Evolutionary conservation across 306 rosid species (phyloP).

Genomic region (Senna tora): DNA sequence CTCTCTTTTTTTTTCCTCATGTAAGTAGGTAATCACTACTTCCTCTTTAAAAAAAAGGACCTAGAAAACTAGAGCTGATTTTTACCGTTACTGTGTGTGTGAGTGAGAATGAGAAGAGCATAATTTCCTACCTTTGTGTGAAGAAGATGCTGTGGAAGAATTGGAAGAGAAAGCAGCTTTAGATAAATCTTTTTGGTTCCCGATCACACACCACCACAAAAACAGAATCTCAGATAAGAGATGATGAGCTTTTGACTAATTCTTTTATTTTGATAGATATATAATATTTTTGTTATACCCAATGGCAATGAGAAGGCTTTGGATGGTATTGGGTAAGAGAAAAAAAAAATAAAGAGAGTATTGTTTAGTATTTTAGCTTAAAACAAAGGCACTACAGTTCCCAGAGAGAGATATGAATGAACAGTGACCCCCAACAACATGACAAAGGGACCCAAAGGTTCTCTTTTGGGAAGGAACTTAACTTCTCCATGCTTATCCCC

Average conservation of each 20-base stretch:
- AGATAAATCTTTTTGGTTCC: slow-evolving; percentile 58
- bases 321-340: background rate
- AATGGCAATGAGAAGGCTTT: slow-evolving; percentile 39
- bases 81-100: background rate
- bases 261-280: no score
- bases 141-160: slow-evolving; percentile 74
- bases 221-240: slow-evolving; percentile 85
- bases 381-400: background rate
- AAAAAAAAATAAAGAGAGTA: background rate
- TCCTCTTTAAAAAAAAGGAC: background rate
- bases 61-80: background rate
- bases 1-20: background rate
- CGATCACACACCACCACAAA: slow-evolving; percentile 73
- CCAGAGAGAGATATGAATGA: background rate
- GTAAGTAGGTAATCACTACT: background rate
- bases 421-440: slow-evolving; percentile 52
- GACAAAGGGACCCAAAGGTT: slow-evolving; percentile 70
- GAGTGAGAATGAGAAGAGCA: slow-evolving; percentile 1
- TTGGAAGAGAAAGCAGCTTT: slow-evolving; percentile 70
- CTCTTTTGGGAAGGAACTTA: slow-evolving; percentile 60
- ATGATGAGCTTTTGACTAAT: slow-evolving; percentile 71
- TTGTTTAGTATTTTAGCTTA: background rate
- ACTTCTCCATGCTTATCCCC: slow-evolving; percentile 76
- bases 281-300: slow-evolving; percentile 27
- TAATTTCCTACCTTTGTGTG: slow-evolving; percentile 24